Base-by-base conservation (phyloP, 768 basidiomycete species). In the Lactarius evosmus region DNA sequence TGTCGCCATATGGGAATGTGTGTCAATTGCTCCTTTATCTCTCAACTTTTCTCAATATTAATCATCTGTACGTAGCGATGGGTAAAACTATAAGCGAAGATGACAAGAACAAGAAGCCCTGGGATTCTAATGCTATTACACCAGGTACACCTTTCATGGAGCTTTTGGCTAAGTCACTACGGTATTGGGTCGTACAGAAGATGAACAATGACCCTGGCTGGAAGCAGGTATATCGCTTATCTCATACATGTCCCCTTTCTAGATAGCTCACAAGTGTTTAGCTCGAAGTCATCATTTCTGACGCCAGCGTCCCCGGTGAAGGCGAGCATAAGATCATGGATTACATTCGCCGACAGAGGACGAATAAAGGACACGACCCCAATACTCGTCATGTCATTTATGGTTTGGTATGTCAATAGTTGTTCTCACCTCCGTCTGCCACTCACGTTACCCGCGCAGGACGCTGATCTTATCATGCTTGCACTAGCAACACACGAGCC, bases 321-420 rank as follows among this genome's bases (percentile, higher is more conserved):
- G 97, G 97, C 73, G 97, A 99, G 74, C 97, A 99, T 76, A 99
- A 99, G 79, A 98, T 99, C 67, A 98, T 99, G 95, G 97, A 98
- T 74, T 98, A 84, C 74, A 96, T 99, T 67, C 82, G 97, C 60
- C 82, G 95, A 36, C 95, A 97, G 70, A 83, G 97, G 57, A 80
- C 83, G 56, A 91, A 95, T 71, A 83, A 84, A 27, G 89, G 87
- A n/a, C 88, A 98, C 76, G 88, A 99, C 74, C 88, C 96, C 22
- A 98, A 99, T 72, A 98, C 95, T 3, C 81, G 82, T 36, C 97
- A 99, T 73, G 96, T 98, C 60, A 98, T 99, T 66, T 99, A 98
- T 77, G 97, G 97, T 69, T 78, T 99, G 73, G 94, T 95, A 71
- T 64, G 88, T 74, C 38, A 50, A 53, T 40, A 32, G 19, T 27